Evolutionary conservation across 2,329 filamentous ascomycete species (phyloP), one percentile per base, ranked within the genome.

Genomic region (Pseudocercospora eumusae): DNA sequence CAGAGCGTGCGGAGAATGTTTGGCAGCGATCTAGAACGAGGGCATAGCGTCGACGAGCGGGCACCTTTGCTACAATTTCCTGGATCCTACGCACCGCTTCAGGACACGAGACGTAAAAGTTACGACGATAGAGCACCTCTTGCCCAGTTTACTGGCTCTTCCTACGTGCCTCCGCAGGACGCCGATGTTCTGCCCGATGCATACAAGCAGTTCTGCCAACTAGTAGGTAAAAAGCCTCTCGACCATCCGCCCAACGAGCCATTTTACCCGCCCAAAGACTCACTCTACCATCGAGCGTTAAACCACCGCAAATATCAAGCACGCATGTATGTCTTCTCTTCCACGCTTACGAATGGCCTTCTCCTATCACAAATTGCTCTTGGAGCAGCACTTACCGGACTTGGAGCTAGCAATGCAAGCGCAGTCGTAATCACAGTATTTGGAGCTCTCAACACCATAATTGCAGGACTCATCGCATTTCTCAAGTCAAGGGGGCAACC

Each of bases 381-480:
- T 11, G 76, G 75, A 9, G 76, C 76, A 4, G 71, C 76, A 0
- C 65, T 78, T n/a, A 79, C 76, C 0, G 77, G 69, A 0, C 70
- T 78, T 4, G 77, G 75, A 4, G 77, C 76, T 1, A 71, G 68
- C 33, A 68, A 74, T 53, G 71, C 70, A 1, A 74, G 71, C 40
- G 71, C 73, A 21, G 69, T 76, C 13, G 66, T 77, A 1, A 76
- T 79, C 58, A 77, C 76, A 2, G 64, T 77, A 4, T 77, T 79
- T 56, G 76, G 77, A 5, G 76, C 75, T 1, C 31, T 75, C 27
- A 79, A 78, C 59, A 79, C 77, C 3, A 72, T 78, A 62, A 78
- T 78, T 45, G 76, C 77, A 2, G 76, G 77, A 3, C 60, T 78
- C 9, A 72, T 78, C 3, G 75, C 76, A 4, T 78, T 78, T 60